Evolutionary conservation across 345 rosid genomes (phyloP), one percentile per base, ranked within the genome.

Genomic region (Carallia pectinifolia): DNA sequence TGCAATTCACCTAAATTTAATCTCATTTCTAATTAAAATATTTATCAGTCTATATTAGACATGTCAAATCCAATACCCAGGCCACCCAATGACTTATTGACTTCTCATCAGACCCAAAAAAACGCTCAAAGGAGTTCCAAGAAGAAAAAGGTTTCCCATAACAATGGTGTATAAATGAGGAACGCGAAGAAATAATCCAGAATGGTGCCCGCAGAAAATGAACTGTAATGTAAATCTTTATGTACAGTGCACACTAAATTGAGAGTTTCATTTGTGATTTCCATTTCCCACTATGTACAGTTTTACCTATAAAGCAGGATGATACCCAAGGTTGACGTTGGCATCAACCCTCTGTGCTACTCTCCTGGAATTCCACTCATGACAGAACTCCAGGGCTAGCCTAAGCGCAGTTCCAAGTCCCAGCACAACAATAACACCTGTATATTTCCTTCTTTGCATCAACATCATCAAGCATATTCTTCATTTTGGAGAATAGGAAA

Each of bases 401-500:
- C 97, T 81, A 52, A 93, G 80, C 1, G 93, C 92, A 6, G 98
- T 90, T 79, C 97, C 97, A 60, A 93, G 85, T 13, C 98, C 98
- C n/a, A 93, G 89, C 80, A 93, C 90, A 27, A 90, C 89, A 67
- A 93, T 89, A 39, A 93, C 92, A 77, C 97, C 97, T 92, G 83
- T 29, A 66, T 34, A 36, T 71, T 38, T 31, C 31, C 40, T 36
- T 55, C 34, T 56, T 17, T 48, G 61, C 29, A 62, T 64, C 74
- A 62, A 62, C 38, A 54, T 47, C 73, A 70, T 34, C n/a, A 67
- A 59, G 64, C 65, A 65, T 33, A 30, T 27, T 62, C 30, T 38
- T 38, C 12, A 60, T 34, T 61, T 18, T 7, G 29, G 48, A 62
- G 40, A 40, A 60, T 5, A 5, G 16, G 37, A 44, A 52, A 59